phyloP scores from a whole-genome alignment of 225 moss, liverwort and hornwort genomes.

The Ulota crispa region DNA sequence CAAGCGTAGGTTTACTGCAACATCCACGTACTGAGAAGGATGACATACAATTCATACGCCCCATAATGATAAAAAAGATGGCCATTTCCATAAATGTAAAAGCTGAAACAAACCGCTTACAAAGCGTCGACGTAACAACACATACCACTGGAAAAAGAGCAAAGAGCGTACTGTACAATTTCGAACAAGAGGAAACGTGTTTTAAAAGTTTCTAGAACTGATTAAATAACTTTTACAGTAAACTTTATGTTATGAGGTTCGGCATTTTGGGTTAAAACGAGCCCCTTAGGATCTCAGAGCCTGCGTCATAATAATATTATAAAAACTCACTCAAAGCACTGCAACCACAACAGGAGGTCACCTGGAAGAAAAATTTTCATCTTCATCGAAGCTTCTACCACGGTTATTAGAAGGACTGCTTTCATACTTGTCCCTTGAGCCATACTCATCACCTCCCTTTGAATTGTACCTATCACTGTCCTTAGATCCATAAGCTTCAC shows the following conservation, averaged over 20 bases:
- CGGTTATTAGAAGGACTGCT: constrained; percentile 51
- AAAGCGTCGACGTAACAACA: neutral
- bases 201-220: neutral
- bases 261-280: neutral
- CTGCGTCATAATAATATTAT: neutral
- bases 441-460: constrained; percentile 54
- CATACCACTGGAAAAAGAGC: neutral
- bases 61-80: neutral
- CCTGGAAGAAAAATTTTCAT: constrained; percentile 53
- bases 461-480: constrained; percentile 46
- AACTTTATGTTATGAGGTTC: neutral
- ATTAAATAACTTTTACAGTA: neutral
- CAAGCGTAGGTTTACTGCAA: neutral
- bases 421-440: constrained; percentile 52
- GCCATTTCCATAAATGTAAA: neutral
- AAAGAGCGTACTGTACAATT: neutral
- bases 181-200: too few relatives aligned
- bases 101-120: neutral
- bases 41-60: neutral
- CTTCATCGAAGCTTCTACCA: constrained; percentile 45
- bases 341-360: constrained; percentile 7
- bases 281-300: neutral
- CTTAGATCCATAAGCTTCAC: constrained; percentile 60
- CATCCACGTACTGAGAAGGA: neutral
- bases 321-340: neutral